These are phyloP conservation scores for Epichloe uncinata DNA, from an alignment of 2,329 filamentous ascomycete species.

Conservation along the genomic window DNA sequence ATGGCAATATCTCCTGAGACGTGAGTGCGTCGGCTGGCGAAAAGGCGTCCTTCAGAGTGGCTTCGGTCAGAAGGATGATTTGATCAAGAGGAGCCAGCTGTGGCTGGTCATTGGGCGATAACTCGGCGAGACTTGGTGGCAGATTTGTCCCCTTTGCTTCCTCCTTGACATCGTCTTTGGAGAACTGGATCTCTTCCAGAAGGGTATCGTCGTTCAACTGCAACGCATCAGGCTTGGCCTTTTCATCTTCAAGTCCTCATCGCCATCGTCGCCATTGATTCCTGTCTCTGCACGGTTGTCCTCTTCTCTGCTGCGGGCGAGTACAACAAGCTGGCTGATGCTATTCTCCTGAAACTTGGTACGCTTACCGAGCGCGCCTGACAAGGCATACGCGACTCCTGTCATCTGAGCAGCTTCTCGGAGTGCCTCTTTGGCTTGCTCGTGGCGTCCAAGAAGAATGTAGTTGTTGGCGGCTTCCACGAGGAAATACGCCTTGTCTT, in stretches of 20 bases:
- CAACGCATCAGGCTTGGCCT: constrained; percentile 49
- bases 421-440: constrained; percentile 58
- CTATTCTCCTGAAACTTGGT: constrained; percentile 70
- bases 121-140: constrained; percentile 43
- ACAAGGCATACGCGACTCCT: constrained; percentile 70
- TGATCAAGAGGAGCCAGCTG: constrained; percentile 74
- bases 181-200: constrained; percentile 75
- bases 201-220: constrained; percentile 87
- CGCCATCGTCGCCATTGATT: constrained; percentile 2
- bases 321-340: constrained; percentile 77
- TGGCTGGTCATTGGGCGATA: constrained; percentile 72
- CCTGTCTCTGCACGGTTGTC: constrained; percentile 10
- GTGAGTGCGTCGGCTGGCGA: constrained; percentile 75
- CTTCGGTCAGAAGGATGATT: constrained; percentile 77
- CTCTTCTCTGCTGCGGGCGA: constrained; percentile 58
- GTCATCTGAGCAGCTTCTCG: constrained; percentile 51
- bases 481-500: constrained; percentile 55
- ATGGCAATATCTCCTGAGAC: constrained; percentile 85
- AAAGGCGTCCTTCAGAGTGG: constrained; percentile 76
- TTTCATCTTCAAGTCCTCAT: constrained; percentile 11
- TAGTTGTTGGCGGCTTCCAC: constrained; percentile 74
- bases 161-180: constrained; percentile 33
- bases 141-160: constrained; percentile 29
- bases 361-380: constrained; percentile 73
- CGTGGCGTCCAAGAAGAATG: constrained; percentile 71